Conservation (phyloP, 345 rosid species). For the Salix purpurea region DNA sequence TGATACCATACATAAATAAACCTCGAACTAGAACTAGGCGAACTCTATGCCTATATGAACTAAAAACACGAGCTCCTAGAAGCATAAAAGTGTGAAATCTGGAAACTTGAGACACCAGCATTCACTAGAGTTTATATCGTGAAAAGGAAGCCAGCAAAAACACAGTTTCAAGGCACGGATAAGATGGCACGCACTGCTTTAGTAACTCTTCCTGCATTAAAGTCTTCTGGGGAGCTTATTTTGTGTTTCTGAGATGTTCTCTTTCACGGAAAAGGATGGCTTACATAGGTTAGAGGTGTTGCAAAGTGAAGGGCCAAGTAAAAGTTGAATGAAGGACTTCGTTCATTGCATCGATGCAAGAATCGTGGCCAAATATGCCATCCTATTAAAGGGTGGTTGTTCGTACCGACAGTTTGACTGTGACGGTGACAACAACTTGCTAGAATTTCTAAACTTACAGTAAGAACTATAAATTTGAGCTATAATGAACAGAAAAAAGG, state of each 20-base stretch:
- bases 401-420: not conserved
- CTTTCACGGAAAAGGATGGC: not conserved
- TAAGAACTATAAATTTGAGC: not conserved
- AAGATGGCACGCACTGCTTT: not conserved
- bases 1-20: not conserved
- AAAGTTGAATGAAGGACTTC: not conserved
- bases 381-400: not conserved
- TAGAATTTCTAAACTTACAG: not conserved
- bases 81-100: not conserved
- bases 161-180: not conserved
- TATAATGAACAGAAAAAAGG: not conserved
- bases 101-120: not conserved
- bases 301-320: not conserved
- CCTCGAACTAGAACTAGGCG: not conserved
- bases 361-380: not conserved
- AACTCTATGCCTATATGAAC: not conserved
- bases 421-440: not conserved
- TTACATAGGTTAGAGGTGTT: not conserved
- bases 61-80: not conserved
- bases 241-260: not conserved
- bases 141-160: not conserved
- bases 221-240: not conserved
- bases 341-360: not conserved
- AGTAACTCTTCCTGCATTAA: not conserved
- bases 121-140: not conserved